These are phyloP conservation scores for Ophiostoma sp. DNA, from an alignment of 2,329 filamentous ascomycete genomes.

Conservation along the genomic window DNA sequence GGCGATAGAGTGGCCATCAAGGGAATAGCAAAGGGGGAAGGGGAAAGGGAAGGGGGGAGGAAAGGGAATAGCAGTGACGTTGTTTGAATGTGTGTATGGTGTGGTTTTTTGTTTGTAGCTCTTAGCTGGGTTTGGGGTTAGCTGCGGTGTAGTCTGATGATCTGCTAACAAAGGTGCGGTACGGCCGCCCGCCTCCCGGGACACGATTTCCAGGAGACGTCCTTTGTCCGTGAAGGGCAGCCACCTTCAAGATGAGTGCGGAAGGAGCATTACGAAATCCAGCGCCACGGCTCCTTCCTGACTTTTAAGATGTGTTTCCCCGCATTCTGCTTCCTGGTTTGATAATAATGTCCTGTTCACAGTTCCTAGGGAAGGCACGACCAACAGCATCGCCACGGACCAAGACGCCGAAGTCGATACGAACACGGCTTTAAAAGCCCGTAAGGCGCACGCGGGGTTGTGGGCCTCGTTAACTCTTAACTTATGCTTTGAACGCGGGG, in stretches of 20 bases:
- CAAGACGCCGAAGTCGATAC: background rate
- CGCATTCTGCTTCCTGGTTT: background rate
- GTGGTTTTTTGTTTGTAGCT: background rate
- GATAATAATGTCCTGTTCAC: background rate
- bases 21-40: background rate
- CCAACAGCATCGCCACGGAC: background rate
- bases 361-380: background rate
- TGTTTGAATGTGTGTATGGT: background rate
- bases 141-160: slow-evolving; percentile 1
- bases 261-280: background rate
- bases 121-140: background rate
- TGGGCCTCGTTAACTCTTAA: background rate
- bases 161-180: background rate
- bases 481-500: background rate
- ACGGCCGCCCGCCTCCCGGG: background rate
- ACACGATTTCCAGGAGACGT: slow-evolving; percentile 1
- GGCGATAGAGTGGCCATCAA: background rate
- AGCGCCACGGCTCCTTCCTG: background rate
- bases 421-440: background rate
- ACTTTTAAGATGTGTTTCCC: background rate
- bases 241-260: background rate
- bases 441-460: background rate
- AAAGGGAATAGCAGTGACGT: background rate
- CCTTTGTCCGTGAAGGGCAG: background rate
- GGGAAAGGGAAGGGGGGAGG: background rate